Evolutionary conservation across 2,329 filamentous ascomycete genomes (phyloP).

Genomic region (Chrysoporthe austroafricana): DNA sequence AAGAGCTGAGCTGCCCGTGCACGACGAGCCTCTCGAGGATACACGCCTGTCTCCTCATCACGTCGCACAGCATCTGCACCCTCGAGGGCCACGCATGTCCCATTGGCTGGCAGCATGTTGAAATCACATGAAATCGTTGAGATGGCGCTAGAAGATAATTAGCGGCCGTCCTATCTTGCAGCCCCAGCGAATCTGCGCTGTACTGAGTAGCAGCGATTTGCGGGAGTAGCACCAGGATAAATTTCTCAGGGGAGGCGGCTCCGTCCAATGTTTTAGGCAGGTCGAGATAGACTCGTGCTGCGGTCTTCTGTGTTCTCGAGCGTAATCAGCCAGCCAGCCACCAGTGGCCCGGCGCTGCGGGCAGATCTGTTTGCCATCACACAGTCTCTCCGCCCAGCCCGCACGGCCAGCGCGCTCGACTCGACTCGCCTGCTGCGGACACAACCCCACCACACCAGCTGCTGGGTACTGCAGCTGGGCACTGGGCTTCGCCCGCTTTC

Average conservation of each 20-base stretch:
- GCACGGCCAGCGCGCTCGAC: background rate
- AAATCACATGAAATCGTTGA: conserved; percentile 2
- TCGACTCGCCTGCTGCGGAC: background rate
- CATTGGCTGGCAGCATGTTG: background rate
- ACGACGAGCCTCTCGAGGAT: no score
- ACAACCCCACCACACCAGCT: no score
- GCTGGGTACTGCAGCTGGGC: background rate
- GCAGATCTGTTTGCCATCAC: background rate
- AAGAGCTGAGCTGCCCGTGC: no score
- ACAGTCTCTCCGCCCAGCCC: background rate
- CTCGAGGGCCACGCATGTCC: background rate
- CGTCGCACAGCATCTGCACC: background rate
- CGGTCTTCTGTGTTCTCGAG: background rate
- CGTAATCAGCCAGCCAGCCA: background rate
- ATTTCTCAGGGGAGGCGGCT: background rate
- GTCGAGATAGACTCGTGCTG: background rate
- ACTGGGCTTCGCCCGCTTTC: background rate
- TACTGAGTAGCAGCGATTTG: background rate
- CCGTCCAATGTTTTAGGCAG: background rate
- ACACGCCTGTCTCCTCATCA: background rate
- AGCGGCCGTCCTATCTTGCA: background rate
- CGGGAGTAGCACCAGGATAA: background rate
- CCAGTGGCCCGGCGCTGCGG: no score
- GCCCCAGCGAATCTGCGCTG: background rate
- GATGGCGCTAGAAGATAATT: background rate